Conservation (phyloP, 2,329 filamentous ascomycete species). For the Passalora sequoiae region DNA sequence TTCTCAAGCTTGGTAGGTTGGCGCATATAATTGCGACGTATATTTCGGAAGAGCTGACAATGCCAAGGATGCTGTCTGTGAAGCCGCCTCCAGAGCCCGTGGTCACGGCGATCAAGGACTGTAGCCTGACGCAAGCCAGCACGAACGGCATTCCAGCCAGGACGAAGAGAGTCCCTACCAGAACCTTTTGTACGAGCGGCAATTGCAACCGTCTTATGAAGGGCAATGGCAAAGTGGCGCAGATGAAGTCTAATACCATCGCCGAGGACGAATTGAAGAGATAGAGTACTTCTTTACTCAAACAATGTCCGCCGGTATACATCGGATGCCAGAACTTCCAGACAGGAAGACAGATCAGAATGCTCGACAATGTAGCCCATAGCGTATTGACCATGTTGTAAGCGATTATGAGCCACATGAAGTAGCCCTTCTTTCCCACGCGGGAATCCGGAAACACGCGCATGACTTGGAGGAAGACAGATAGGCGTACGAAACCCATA, state of each 20-base stretch:
- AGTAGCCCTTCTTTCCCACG: background rate
- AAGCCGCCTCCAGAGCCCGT: background rate
- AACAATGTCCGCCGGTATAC: background rate
- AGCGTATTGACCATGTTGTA: background rate
- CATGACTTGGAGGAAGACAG: constrained; percentile 4
- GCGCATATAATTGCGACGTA: constrained; percentile 7
- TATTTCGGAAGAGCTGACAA: constrained; percentile 6
- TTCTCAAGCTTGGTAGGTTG: constrained; percentile 5
- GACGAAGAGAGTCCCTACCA: constrained; percentile 3
- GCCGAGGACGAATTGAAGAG: constrained; percentile 2
- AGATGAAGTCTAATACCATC: constrained; percentile 7
- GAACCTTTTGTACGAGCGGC: constrained; percentile 1
- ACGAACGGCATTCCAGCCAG: constrained; percentile 6
- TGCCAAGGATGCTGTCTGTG: constrained; percentile 3
- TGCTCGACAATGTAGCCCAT: background rate
- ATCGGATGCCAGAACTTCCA: constrained; percentile 4
- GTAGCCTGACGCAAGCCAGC: constrained; percentile 4
- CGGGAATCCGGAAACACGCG: constrained; percentile 5
- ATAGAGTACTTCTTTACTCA: constrained; percentile 1
- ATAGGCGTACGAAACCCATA: constrained; percentile 3
- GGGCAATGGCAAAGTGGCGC: constrained; percentile 3
- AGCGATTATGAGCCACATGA: background rate
- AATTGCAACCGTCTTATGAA: constrained; percentile 5
- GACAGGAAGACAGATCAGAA: constrained; percentile 6
- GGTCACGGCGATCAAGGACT: constrained; percentile 5